Conservation (phyloP, 1,284 basidiomycete species). For the Boletus mariae region DNA sequence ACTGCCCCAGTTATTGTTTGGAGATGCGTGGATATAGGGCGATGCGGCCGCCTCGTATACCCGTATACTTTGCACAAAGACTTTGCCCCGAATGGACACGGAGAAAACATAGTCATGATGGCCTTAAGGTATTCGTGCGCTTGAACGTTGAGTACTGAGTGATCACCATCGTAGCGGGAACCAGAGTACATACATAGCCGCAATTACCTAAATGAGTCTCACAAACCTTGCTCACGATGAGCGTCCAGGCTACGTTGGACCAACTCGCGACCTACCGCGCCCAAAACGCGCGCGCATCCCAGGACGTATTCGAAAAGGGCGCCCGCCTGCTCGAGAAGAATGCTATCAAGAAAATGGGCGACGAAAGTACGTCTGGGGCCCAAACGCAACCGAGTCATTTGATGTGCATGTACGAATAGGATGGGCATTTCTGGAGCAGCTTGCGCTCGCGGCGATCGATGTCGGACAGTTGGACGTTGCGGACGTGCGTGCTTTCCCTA, state of each 20-base stretch:
- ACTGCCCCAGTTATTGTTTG: no score
- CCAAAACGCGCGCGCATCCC: slow-evolving; percentile 66
- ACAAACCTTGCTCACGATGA: slow-evolving; percentile 31
- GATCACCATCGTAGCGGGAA: no score
- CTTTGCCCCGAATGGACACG: no score
- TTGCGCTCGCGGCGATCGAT: slow-evolving; percentile 85
- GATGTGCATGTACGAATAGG: slow-evolving; percentile 39
- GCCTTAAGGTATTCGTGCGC: no score
- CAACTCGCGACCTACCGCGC: slow-evolving; percentile 66
- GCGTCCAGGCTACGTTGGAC: slow-evolving; percentile 55
- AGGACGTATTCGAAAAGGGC: slow-evolving; percentile 68
- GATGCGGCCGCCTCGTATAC: no score
- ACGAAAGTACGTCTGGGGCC: slow-evolving; percentile 47
- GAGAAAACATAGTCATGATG: no score
- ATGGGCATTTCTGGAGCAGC: slow-evolving; percentile 88
- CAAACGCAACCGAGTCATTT: not conserved
- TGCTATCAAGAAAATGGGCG: slow-evolving; percentile 47
- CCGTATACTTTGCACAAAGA: no score
- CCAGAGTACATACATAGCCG: no score
- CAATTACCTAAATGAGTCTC: no score
- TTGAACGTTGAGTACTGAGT: no score
- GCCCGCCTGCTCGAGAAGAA: slow-evolving; percentile 53
- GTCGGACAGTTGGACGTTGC: slow-evolving; percentile 77
- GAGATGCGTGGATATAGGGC: no score
- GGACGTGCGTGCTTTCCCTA: slow-evolving; percentile 54